These are phyloP conservation scores for Geranium rotundifolium DNA, from an alignment of 345 rosid genomes.

Conservation along the genomic window DNA sequence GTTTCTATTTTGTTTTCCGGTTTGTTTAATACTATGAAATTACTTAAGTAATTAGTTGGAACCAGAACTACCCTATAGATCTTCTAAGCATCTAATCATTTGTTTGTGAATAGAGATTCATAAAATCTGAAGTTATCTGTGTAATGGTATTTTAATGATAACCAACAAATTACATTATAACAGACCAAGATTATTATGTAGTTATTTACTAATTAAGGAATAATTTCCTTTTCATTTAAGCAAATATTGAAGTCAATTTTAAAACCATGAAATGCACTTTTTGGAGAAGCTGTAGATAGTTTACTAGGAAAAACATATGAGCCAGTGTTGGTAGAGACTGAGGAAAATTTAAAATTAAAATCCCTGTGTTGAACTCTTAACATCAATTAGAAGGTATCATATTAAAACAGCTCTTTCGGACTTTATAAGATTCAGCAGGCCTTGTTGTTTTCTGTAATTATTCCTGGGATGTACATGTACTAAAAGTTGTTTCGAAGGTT, in stretches of 20 bases:
- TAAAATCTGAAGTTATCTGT: too few relatives aligned
- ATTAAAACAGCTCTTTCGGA: too few relatives aligned
- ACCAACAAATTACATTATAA: background rate
- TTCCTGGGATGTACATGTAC: too few relatives aligned
- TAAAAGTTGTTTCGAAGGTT: too few relatives aligned
- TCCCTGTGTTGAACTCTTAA: background rate
- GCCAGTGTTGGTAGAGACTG: background rate
- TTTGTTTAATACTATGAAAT: background rate
- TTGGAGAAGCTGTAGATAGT: background rate
- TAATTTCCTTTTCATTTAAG: background rate
- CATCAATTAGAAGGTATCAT: too few relatives aligned
- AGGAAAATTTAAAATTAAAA: background rate
- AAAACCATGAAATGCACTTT: background rate
- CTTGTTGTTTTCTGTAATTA: too few relatives aligned
- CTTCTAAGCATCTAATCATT: background rate
- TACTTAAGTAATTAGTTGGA: background rate
- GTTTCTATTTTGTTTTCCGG: too few relatives aligned
- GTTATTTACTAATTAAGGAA: background rate
- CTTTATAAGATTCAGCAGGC: background rate
- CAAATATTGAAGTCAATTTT: background rate
- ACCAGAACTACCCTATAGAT: background rate
- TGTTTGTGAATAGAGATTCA: background rate
- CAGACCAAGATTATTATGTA: background rate
- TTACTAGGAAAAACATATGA: background rate
- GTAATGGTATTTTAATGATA: too few relatives aligned